Evolutionary conservation across 2,329 filamentous ascomycete species (phyloP).

Genomic region (Arthrobotrys megalospora): DNA sequence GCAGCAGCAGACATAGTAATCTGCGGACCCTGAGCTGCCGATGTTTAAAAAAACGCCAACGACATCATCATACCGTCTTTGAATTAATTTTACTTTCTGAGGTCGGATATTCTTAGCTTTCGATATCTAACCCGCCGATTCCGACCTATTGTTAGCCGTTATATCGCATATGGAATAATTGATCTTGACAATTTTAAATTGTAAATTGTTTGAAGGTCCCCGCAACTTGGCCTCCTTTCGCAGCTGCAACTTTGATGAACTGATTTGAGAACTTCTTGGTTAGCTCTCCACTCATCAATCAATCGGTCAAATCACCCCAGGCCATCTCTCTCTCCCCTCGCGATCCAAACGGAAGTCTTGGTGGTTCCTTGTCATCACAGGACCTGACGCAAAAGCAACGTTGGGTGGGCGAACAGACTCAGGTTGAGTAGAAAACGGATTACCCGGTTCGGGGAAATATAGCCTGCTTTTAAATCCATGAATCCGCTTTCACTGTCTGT

Average conservation of each 20-base stretch:
- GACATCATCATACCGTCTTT: constrained; percentile 19
- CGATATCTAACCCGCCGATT: background rate
- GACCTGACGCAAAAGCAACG: constrained; percentile 2
- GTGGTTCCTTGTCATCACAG: constrained; percentile 27
- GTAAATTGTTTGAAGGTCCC: constrained; percentile 13
- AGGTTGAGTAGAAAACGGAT: constrained; percentile 41
- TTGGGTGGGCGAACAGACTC: constrained; percentile 16
- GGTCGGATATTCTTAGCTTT: constrained; percentile 16
- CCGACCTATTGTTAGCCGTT: constrained; percentile 3
- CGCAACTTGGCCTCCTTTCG: constrained; percentile 12
- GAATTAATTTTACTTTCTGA: constrained; percentile 20
- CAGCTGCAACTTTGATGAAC: background rate
- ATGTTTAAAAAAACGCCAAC: constrained; percentile 21
- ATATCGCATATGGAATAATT: constrained; percentile 19
- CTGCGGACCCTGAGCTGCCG: constrained; percentile 55
- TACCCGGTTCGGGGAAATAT: constrained; percentile 56
- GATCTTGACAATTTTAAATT: constrained; percentile 23
- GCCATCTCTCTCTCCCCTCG: background rate
- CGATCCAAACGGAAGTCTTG: constrained; percentile 22
- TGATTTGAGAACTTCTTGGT: background rate
- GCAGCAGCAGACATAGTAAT: constrained; percentile 6
- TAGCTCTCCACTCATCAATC: constrained; percentile 12
- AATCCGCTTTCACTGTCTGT: constrained; percentile 30
- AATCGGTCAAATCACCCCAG: constrained; percentile 7
- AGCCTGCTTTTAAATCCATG: constrained; percentile 44